These are phyloP conservation scores for Chalciporus pseudorubinellus DNA, from an alignment of 768 basidiomycete genomes.

Conservation along the genomic window DNA sequence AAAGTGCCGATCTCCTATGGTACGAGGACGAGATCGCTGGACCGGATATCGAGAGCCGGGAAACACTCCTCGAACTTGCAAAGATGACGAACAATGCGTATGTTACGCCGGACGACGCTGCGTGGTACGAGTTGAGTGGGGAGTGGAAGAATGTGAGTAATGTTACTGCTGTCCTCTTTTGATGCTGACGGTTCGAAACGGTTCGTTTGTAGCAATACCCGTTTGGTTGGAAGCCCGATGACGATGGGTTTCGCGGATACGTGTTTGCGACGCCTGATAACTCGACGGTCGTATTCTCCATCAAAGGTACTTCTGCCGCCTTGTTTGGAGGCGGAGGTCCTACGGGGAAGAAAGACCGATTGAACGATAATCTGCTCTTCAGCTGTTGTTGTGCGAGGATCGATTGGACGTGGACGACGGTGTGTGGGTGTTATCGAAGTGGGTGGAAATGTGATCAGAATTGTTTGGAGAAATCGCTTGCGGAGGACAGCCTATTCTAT, in stretches of 20 bases:
- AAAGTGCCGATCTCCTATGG: conserved; percentile 58
- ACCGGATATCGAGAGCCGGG: conserved; percentile 75
- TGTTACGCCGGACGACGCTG: conserved; percentile 52
- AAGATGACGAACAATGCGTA: conserved; percentile 98
- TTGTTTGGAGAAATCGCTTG: conserved; percentile 74
- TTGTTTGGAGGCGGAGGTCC: conserved; percentile 72
- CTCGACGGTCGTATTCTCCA: conserved; percentile 77
- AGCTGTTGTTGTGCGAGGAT: conserved; percentile 93
- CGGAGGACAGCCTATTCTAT: conserved; percentile 84
- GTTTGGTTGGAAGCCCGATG: conserved; percentile 89
- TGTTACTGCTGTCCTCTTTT: too few species aligned
- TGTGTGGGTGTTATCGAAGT: conserved; percentile 84
- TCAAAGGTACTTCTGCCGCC: conserved; percentile 92
- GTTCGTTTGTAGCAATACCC: conserved; percentile 43
- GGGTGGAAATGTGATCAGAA: conserved; percentile 79
- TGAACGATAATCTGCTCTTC: conserved; percentile 92
- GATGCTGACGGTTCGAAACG: background rate
- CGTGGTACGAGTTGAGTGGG: conserved; percentile 76
- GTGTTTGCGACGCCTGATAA: conserved; percentile 86
- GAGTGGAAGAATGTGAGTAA: conserved; percentile 57
- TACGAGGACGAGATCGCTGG: conserved; percentile 67
- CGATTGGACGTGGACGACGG: conserved; percentile 91
- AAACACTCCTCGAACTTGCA: conserved; percentile 76
- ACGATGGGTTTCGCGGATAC: conserved; percentile 87
- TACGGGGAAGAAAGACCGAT: conserved; percentile 87